These are phyloP conservation scores for Boletus subparvulus DNA, from an alignment of 768 basidiomycete species.

Conservation along the genomic window DNA sequence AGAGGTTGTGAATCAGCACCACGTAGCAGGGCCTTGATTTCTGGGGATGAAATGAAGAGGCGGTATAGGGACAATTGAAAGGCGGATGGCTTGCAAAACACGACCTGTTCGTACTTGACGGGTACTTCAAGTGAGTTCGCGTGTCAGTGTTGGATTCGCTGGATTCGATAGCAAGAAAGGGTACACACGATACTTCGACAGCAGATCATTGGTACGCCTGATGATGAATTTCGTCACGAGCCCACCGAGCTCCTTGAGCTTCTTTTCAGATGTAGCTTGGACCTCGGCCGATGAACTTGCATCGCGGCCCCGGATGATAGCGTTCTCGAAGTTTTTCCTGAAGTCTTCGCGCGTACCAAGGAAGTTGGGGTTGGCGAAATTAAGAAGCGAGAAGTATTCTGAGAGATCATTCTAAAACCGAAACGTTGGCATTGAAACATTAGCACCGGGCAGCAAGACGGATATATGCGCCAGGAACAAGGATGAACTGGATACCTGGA, in stretches of 20 bases:
- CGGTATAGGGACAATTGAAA: constrained; percentile 86
- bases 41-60: constrained; percentile 88
- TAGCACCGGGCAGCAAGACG: not conserved
- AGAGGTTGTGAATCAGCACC: constrained; percentile 91
- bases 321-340: constrained; percentile 92
- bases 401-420: constrained; percentile 80
- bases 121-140: constrained; percentile 60
- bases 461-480: constrained; percentile 1
- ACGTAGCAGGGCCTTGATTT: constrained; percentile 85
- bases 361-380: constrained; percentile 90
- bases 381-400: constrained; percentile 91
- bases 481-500: constrained; percentile 54
- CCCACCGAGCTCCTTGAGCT: constrained; percentile 85
- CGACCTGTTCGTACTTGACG: constrained; percentile 98
- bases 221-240: constrained; percentile 95
- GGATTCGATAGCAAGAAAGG: not conserved
- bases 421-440: not conserved
- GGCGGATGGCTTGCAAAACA: constrained; percentile 84
- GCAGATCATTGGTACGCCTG: constrained; percentile 86
- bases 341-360: constrained; percentile 88
- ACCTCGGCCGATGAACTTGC: constrained; percentile 76
- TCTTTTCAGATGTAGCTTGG: constrained; percentile 82
- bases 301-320: constrained; percentile 88
- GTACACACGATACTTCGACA: constrained; percentile 88
- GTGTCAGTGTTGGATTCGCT: not conserved